Evolutionary conservation across 805 yeast species (phyloP), one percentile per base, ranked within the genome.

Genomic region (Wickerhamiella sergipiensis): DNA sequence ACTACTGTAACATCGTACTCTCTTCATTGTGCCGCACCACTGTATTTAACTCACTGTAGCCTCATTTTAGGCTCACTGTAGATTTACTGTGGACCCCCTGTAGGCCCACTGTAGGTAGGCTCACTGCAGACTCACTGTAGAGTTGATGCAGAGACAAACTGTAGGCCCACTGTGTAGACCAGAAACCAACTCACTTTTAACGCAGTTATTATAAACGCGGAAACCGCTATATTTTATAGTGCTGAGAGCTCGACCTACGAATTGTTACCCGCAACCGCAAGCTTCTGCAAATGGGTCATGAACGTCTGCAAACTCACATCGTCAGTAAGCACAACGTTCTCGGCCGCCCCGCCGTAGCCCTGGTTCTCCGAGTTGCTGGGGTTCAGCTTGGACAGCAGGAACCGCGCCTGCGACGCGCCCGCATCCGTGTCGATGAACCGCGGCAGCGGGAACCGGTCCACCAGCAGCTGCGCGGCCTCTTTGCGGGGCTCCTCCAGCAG

Each of bases 391-490:
- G 97, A 86, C 68, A 87, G 80, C 68, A 92, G 75, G 75, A 92
- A 92, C 70, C 99, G 81, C 2, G 97, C 97, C 71, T 92, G 99
- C 15, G 97, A 89, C 51, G 96, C 97, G 61, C 98, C 97, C 61
- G 90, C 97, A 65, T 90, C 97, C 53, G 96, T 87, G 61, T 90
- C 95, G 59, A 92, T 89, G 64, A 90, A 92, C 69, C 98, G 79
- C 46, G 99, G 99, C 63, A 92, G 75, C 60, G 99, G 99, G 80
- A 87, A 90, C 64, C 99, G 78, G 64, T 92, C 97, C 39, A 84
- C 79, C 61, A 92, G 78, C 57, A 94, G 74, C 60, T 83, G 87
- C 6, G 95, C 90, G 21, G 97, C 97, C 68, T 92, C 99, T 50
- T 76, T 76, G 62, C 86, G 81, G 45, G 98, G 96, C 56, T 82